Conservation (phyloP, 225 moss, liverwort and hornwort species). For the Physcomitrium patens region DNA sequence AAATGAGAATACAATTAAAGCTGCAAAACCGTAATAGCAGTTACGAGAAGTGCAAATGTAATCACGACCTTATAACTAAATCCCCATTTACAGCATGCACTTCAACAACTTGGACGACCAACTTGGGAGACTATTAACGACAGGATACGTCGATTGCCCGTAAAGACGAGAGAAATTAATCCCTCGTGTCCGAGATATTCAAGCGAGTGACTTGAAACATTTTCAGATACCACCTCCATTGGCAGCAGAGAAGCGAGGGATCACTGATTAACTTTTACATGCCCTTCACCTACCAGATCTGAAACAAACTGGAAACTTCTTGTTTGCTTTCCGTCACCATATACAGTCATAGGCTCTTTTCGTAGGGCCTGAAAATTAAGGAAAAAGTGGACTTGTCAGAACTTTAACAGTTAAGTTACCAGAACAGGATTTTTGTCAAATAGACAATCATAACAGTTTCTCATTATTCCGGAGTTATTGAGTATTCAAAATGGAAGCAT, state of each 20-base stretch:
- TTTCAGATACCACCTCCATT: no score
- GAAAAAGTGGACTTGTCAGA: not conserved
- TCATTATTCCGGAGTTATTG: not conserved
- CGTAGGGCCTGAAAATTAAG: slow-evolving; percentile 34
- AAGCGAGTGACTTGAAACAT: no score
- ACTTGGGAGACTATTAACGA: no score
- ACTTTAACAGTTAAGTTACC: not conserved
- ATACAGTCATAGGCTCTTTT: slow-evolving; percentile 59
- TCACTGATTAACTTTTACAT: no score
- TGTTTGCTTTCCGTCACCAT: slow-evolving; percentile 58
- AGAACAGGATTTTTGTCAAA: not conserved
- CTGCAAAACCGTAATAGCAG: not conserved
- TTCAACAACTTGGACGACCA: no score
- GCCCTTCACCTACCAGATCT: slow-evolving; percentile 36
- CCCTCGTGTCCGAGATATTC: no score
- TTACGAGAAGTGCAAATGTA: no score
- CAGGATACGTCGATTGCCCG: no score
- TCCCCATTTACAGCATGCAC: no score
- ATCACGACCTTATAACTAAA: no score
- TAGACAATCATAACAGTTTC: not conserved
- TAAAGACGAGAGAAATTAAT: no score
- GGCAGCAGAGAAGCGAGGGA: not conserved
- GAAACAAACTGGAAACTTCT: slow-evolving; percentile 60
- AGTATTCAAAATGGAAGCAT: not conserved
- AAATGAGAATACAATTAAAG: not conserved